Percentiles rank a stretch among this genome's conserved stretches.
Evolutionary conservation across 1,284 basidiomycete species (phyloP).

Genomic region (Leccinum pachyderme): DNA sequence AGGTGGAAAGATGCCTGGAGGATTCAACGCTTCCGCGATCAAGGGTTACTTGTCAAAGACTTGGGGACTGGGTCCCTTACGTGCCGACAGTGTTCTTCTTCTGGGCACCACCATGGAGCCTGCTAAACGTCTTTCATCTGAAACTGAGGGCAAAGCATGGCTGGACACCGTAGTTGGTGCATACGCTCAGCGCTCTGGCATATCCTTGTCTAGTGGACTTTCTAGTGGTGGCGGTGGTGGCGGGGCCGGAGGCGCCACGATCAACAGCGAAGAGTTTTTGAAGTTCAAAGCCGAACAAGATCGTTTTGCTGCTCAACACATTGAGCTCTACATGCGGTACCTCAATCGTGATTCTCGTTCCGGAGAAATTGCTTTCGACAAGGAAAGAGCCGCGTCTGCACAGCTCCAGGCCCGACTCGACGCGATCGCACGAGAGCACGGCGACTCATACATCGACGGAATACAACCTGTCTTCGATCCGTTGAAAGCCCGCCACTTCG

Average conservation of each 20-base stretch:
- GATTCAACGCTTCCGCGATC: constrained; percentile 95
- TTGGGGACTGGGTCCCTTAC: constrained; percentile 90
- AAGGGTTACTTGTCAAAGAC: constrained; percentile 86
- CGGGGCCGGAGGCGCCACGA: constrained; percentile 74
- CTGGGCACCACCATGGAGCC: constrained; percentile 92
- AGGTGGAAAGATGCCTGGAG: constrained; percentile 97
- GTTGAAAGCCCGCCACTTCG: constrained; percentile 95
- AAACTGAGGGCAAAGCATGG: constrained; percentile 92
- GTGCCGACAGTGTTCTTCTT: constrained; percentile 89
- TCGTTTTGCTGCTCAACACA: constrained; percentile 88
- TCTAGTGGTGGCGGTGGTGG: constrained; percentile 61
- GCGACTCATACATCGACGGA: constrained; percentile 91
- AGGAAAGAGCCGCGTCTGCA: constrained; percentile 73
- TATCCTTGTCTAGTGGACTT: constrained; percentile 74
- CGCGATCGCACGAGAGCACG: constrained; percentile 84
- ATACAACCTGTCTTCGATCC: constrained; percentile 94
- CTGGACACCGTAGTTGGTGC: constrained; percentile 81
- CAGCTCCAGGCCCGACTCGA: constrained; percentile 87
- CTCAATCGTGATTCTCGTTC: constrained; percentile 90
- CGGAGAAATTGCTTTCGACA: constrained; percentile 86
- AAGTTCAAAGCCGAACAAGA: constrained; percentile 95
- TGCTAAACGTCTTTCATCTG: constrained; percentile 88
- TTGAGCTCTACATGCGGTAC: constrained; percentile 96
- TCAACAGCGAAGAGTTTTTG: constrained; percentile 98
- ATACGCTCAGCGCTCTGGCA: constrained; percentile 87